Evolutionary conservation across 495 filamentous ascomycete genomes (phyloP).

Genomic region (Schizothecium vesticola): DNA sequence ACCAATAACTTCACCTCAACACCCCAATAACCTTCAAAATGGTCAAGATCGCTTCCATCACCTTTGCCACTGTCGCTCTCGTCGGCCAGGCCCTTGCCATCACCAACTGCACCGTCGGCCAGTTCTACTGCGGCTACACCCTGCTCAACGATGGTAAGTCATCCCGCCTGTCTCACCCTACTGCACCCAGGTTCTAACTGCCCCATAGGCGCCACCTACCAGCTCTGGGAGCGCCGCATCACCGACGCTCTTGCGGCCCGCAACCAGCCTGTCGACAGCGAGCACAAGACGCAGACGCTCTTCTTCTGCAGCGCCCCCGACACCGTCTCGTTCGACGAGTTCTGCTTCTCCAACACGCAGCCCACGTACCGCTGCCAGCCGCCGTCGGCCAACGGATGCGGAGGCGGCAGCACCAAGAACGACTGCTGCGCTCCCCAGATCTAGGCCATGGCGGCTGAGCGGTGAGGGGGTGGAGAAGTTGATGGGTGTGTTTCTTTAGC

Average conservation of each 20-base stretch:
- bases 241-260: conserved; percentile 4
- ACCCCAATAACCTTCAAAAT: background rate
- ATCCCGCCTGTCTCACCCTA: no score
- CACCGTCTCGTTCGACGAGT: conserved; percentile 2
- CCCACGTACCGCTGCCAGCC: conserved; percentile 8
- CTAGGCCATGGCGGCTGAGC: background rate
- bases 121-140: conserved; percentile 11
- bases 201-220: background rate
- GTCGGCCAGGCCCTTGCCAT: conserved; percentile 2
- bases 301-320: conserved; percentile 4
- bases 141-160: background rate
- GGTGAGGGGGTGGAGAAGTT: background rate
- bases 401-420: background rate
- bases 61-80: background rate
- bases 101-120: conserved; percentile 2
- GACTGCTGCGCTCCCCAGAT: conserved; percentile 4
- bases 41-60: conserved; percentile 8
- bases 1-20: background rate
- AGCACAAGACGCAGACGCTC: conserved; percentile 7
- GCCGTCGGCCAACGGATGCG: background rate
- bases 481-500: background rate
- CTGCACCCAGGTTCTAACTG: background rate
- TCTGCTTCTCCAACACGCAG: conserved; percentile 1
- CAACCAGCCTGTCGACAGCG: background rate
- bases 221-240: conserved; percentile 7